These are phyloP conservation scores for Gautieria morchelliformis DNA, from an alignment of 768 basidiomycete species.

Conservation along the genomic window DNA sequence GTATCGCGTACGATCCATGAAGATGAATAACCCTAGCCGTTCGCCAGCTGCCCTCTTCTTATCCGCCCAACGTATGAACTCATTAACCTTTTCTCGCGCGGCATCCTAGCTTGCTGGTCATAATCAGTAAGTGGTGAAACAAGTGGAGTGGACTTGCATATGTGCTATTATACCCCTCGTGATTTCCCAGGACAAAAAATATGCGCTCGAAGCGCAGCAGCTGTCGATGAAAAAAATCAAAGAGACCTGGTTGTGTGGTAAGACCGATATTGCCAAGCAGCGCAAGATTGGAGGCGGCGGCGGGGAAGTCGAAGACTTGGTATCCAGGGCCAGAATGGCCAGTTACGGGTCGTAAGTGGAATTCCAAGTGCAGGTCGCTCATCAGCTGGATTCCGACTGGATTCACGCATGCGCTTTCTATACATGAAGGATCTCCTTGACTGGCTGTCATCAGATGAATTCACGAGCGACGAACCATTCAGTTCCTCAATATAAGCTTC, in stretches of 20 bases:
- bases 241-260: constrained; percentile 21
- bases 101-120: background rate
- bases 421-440: background rate
- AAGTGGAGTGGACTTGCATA: constrained; percentile 7
- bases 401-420: constrained; percentile 7
- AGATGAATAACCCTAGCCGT: constrained; percentile 20
- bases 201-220: constrained; percentile 22
- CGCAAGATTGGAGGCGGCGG: constrained; percentile 19
- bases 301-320: constrained; percentile 19
- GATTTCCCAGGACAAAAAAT: constrained; percentile 29
- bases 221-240: constrained; percentile 24
- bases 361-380: constrained; percentile 25
- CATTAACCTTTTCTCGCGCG: constrained; percentile 8
- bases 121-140: background rate
- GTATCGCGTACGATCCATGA: constrained; percentile 25
- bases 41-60: constrained; percentile 1
- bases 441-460: background rate
- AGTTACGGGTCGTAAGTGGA: constrained; percentile 10
- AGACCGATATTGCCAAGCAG: constrained; percentile 30
- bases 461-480: constrained; percentile 1
- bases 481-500: constrained; percentile 9
- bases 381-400: constrained; percentile 19
- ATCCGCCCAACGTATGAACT: constrained; percentile 8
- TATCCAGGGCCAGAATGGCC: constrained; percentile 12
- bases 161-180: constrained; percentile 19